A percentile compares a stretch with the other conserved stretches of the same genome.
These are phyloP conservation scores for Coemansia sp. DNA, from an alignment of 192 early-diverging fungal species.

Conservation along the genomic window DNA sequence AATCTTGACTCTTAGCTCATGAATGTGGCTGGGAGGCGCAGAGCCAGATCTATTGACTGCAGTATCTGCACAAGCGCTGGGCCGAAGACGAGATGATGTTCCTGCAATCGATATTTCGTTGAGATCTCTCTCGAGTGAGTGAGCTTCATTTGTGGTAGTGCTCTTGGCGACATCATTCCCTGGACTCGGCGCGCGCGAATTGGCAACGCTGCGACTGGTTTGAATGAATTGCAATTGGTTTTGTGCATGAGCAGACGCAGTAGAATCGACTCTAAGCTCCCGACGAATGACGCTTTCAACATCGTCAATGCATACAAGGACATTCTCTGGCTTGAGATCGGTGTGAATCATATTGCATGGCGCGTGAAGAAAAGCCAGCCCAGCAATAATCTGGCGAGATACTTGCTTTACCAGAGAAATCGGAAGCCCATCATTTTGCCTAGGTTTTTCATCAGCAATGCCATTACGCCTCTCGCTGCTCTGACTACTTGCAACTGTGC, in stretches of 20 bases:
- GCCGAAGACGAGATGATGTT: conserved; percentile 20
- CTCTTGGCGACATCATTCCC: conserved; percentile 2
- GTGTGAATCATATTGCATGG: conserved; percentile 97
- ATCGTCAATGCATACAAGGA: conserved; percentile 87
- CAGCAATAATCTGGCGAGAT: conserved; percentile 85
- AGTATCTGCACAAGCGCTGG: neutral
- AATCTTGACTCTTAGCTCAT: conserved; percentile 79
- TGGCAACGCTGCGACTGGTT: conserved; percentile 53
- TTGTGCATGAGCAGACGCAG: neutral
- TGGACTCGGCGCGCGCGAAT: conserved; percentile 53
- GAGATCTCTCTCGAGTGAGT: conserved; percentile 63
- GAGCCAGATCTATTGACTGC: conserved; percentile 13
- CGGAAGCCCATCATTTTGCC: conserved; percentile 70
- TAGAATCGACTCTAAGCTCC: conserved; percentile 37
- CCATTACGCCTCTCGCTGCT: conserved; percentile 13
- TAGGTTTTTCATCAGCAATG: conserved; percentile 20
- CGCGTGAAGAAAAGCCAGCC: conserved; percentile 91
- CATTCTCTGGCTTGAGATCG: conserved; percentile 97
- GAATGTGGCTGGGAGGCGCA: conserved; percentile 13
- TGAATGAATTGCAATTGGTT: conserved; percentile 26
- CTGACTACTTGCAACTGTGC: conserved; percentile 3
- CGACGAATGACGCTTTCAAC: conserved; percentile 74
- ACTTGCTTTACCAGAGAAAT: conserved; percentile 86
- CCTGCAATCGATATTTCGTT: conserved; percentile 67
- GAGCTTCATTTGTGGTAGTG: conserved; percentile 5